Conservation (phyloP, 352 stramenopile species). For the Aphanomyces stellatus region DNA sequence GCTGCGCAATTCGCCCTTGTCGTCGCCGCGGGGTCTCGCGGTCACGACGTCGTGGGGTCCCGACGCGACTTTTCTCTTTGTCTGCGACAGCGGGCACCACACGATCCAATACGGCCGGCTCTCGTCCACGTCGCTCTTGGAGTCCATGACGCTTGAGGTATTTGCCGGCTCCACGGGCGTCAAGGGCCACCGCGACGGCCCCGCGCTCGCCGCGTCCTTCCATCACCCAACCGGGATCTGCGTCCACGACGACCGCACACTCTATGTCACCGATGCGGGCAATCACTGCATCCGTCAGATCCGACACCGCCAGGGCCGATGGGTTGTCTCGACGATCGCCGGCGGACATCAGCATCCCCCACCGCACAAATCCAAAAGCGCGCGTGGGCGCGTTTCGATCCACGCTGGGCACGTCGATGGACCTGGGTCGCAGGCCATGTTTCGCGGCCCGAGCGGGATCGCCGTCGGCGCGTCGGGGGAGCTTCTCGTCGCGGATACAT, state of each 20-base stretch:
- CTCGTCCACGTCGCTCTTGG: constrained; percentile 14
- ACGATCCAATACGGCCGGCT: constrained; percentile 40
- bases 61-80: constrained; percentile 37
- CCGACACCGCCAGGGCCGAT: constrained; percentile 22
- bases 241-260: constrained; percentile 29
- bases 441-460: constrained; percentile 33
- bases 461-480: constrained; percentile 26
- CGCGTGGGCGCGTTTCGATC: background rate
- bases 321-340: constrained; percentile 33
- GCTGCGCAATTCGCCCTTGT: constrained; percentile 25
- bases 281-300: constrained; percentile 52
- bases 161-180: constrained; percentile 39
- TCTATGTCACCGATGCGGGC: constrained; percentile 39
- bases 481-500: constrained; percentile 41
- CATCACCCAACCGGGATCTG: constrained; percentile 34
- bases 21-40: constrained; percentile 37
- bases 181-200: constrained; percentile 36
- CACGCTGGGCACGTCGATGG: constrained; percentile 24
- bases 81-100: constrained; percentile 47
- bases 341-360: constrained; percentile 21
- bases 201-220: constrained; percentile 32
- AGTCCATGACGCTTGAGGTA: constrained; percentile 32
- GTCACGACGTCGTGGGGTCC: constrained; percentile 22
- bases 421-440: constrained; percentile 30
- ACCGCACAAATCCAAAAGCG: background rate